These are phyloP conservation scores for Kalmusia sp. DNA, from an alignment of 2,329 filamentous ascomycete genomes.

Conservation along the genomic window DNA sequence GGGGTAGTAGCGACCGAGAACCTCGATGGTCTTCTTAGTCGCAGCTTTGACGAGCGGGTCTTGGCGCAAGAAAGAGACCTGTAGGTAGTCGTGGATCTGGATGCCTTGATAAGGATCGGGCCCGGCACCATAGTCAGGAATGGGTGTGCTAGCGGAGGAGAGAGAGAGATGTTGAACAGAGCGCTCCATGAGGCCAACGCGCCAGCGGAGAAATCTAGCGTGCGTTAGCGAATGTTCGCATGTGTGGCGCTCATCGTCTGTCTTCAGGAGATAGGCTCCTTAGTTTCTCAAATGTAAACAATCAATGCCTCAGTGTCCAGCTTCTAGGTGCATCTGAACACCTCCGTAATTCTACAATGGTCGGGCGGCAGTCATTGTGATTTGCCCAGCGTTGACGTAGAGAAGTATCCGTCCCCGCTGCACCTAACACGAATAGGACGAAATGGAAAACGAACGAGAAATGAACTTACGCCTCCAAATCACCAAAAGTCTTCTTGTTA, in stretches of 20 bases:
- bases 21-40: constrained; percentile 79
- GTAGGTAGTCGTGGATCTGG: constrained; percentile 93
- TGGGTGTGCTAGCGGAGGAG: constrained; percentile 69
- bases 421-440: too few species aligned
- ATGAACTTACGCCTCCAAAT: constrained; percentile 73
- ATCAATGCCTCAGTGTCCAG: too few species aligned
- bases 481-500: constrained; percentile 79
- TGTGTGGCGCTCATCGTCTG: not conserved
- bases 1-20: constrained; percentile 84
- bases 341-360: too few species aligned
- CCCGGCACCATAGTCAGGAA: constrained; percentile 70
- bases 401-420: too few species aligned
- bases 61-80: constrained; percentile 84
- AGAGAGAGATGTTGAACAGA: constrained; percentile 78
- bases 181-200: constrained; percentile 88
- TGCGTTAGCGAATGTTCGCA: constrained; percentile 3
- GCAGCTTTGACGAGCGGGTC: constrained; percentile 78
- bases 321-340: too few species aligned
- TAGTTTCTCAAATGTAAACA: too few species aligned
- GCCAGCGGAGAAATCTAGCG: constrained; percentile 86
- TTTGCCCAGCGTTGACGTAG: too few species aligned
- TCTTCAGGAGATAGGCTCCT: too few species aligned
- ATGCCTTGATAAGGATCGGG: constrained; percentile 87
- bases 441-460: not conserved
- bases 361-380: too few species aligned